Base-by-base conservation (phyloP, 2,329 filamentous ascomycete species). In the Teratosphaeria gauchensis region DNA sequence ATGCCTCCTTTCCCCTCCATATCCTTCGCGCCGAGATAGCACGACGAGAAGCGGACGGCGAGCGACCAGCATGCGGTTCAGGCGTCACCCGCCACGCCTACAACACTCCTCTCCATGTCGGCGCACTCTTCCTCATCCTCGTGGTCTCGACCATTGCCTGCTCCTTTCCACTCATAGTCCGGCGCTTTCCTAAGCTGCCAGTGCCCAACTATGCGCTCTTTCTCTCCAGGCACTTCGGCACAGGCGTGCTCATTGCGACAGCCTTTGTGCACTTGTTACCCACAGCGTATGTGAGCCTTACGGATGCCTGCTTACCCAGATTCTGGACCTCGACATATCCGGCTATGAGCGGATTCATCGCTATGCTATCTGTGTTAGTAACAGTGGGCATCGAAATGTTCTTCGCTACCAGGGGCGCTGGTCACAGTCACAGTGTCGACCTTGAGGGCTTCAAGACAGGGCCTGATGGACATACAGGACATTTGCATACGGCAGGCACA, bases 331-430 rank as follows among this genome's bases (percentile, higher is more conserved):
- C 87, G 62, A 82, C 83, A n/a, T 95, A 94, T 71, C 83, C 80
- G 53, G 89, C 89, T 5, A 86, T 95, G 71, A 85, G 90, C 0
- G 90, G 91, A 1, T 79, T 94, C 54, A 83, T 95, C 53, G 88
- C 89, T 58, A 92, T 95, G 88, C 73, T 85, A 9, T 85, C 88
- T 11, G 88, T 90, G n/a, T 80, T 95, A 60, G 77, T 88, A 3
- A 91, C 96, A 2, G 89, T 95, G 6, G 83, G 84, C 1, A 82
- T 96, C 56, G 92, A 97, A 73, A 95, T 94, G 76, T 90, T 91
- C 71, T 86, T 97, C 65, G 91, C 90, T 0, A 88, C 86, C 56
- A 80, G 81, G 69, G 84, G 84, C 4, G 83, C 82, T 8, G 78
- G 78, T 16, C 83, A 86, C 68, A 77, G 79, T 54, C 83, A 86